Evolutionary conservation across 225 moss, liverwort and hornwort species (phyloP).

Genomic region (Lunularia cruciata): DNA sequence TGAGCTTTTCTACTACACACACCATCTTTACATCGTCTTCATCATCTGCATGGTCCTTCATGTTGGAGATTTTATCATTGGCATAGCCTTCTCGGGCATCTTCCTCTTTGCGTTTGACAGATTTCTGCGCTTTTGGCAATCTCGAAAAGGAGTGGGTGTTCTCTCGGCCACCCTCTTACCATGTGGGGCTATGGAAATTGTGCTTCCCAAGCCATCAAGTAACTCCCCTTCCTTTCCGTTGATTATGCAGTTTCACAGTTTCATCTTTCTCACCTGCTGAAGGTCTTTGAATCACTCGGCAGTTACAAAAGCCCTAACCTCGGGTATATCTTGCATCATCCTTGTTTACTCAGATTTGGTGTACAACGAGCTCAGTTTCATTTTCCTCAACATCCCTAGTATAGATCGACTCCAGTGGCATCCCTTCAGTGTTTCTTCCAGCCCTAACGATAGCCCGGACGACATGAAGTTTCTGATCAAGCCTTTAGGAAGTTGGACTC

Average conservation of each 20-base stretch:
- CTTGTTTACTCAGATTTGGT: constrained; percentile 42
- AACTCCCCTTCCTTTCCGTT: not conserved
- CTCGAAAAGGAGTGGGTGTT: constrained; percentile 60
- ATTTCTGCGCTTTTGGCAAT: constrained; percentile 84
- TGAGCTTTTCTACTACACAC: constrained; percentile 83
- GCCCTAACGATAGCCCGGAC: constrained; percentile 63
- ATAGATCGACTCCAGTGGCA: constrained; percentile 79
- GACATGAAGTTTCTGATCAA: constrained; percentile 76
- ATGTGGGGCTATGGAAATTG: constrained; percentile 76
- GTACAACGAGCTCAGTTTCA: constrained; percentile 76
- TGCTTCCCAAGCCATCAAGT: constrained; percentile 74
- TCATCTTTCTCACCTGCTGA: not conserved
- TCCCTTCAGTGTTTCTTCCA: constrained; percentile 90
- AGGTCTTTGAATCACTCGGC: too few relatives aligned
- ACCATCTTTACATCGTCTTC: constrained; percentile 81
- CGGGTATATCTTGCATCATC: not conserved
- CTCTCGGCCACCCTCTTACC: constrained; percentile 63
- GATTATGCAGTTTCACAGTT: not conserved
- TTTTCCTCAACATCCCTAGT: constrained; percentile 65
- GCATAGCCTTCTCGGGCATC: constrained; percentile 59
- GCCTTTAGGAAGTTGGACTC: constrained; percentile 73
- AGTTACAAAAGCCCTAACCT: not conserved
- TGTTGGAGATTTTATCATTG: constrained; percentile 59
- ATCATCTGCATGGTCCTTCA: constrained; percentile 69
- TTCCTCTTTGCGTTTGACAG: constrained; percentile 79